Percentiles rank a stretch among this genome's conserved stretches.
Conservation (phyloP, 2,329 filamentous ascomycete genomes). For the Penicillium thymicola region DNA sequence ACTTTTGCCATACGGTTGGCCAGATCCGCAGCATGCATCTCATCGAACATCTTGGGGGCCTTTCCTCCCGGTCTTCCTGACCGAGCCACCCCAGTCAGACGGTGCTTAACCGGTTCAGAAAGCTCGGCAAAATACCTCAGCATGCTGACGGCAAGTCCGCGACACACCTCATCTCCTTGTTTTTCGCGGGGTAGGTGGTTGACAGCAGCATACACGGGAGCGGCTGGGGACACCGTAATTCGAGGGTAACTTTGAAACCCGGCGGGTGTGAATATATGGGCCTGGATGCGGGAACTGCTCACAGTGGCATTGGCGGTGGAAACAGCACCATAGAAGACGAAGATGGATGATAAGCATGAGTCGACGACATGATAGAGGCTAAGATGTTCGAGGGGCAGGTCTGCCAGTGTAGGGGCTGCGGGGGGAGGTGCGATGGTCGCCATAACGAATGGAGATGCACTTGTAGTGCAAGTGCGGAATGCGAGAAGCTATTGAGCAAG, state of each 20-base stretch:
- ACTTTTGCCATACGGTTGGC: conserved; percentile 80
- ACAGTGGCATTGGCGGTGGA: conserved; percentile 82
- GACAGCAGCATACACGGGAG: conserved; percentile 85
- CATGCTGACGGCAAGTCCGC: conserved; percentile 85
- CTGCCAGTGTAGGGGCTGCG: conserved; percentile 70
- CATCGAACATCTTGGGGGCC: conserved; percentile 71
- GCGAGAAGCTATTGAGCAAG: conserved; percentile 13
- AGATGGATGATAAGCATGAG: conserved; percentile 71
- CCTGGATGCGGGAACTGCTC: conserved; percentile 89
- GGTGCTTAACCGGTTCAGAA: conserved; percentile 69
- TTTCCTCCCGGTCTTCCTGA: conserved; percentile 58
- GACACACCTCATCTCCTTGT: conserved; percentile 90
- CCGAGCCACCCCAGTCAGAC: conserved; percentile 57
- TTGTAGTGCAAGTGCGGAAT: conserved; percentile 6
- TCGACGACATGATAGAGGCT: conserved; percentile 88
- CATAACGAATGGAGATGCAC: conserved; percentile 55
- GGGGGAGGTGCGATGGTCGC: conserved; percentile 52
- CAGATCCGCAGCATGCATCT: conserved; percentile 88
- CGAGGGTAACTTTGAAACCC: conserved; percentile 87
- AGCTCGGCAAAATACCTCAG: conserved; percentile 93
- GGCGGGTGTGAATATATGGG: conserved; percentile 85
- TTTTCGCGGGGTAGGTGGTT: conserved; percentile 86
- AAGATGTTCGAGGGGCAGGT: conserved; percentile 75
- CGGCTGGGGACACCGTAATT: conserved; percentile 89
- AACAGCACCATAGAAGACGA: conserved; percentile 89